phyloP scores from a whole-genome alignment of 2,329 filamentous ascomycete species.

The Ascosphaera acerosa region DNA sequence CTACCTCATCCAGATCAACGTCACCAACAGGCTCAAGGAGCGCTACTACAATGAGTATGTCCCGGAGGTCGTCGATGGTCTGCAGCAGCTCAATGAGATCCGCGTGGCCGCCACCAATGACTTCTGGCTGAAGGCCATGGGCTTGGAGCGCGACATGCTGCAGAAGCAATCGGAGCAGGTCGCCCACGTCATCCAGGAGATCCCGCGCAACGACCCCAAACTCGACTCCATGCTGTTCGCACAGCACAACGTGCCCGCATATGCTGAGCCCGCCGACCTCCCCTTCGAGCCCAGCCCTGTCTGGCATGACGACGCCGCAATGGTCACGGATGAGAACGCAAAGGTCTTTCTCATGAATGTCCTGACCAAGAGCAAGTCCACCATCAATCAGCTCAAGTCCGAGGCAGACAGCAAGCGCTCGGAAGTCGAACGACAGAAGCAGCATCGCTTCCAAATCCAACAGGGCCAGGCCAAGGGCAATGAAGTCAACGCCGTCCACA shows the following conservation, averaged over 20 bases:
- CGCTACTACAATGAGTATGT: conserved; percentile 94
- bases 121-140: conserved; percentile 58
- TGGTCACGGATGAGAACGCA: conserved; percentile 65
- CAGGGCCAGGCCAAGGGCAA: conserved; percentile 74
- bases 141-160: conserved; percentile 57
- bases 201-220: conserved; percentile 63
- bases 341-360: conserved; percentile 84
- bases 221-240: conserved; percentile 98
- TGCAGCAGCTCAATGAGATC: conserved; percentile 86
- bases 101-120: conserved; percentile 60
- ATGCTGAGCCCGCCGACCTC: conserved; percentile 66
- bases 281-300: conserved; percentile 83
- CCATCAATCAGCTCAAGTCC: conserved; percentile 51
- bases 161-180: conserved; percentile 47
- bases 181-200: conserved; percentile 49
- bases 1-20: conserved; percentile 89
- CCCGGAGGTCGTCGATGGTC: conserved; percentile 65
- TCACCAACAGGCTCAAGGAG: conserved; percentile 94
- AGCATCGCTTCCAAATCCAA: conserved; percentile 46
- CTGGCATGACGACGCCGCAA: conserved; percentile 79
- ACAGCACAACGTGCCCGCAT: conserved; percentile 60
- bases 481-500: conserved; percentile 59
- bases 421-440: conserved; percentile 58
- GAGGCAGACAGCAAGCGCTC: conserved; percentile 68
- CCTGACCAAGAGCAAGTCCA: conserved; percentile 66